These are phyloP conservation scores for Fraxinus excelsior DNA, from an alignment of 257 asterid species.

Conservation along the genomic window DNA sequence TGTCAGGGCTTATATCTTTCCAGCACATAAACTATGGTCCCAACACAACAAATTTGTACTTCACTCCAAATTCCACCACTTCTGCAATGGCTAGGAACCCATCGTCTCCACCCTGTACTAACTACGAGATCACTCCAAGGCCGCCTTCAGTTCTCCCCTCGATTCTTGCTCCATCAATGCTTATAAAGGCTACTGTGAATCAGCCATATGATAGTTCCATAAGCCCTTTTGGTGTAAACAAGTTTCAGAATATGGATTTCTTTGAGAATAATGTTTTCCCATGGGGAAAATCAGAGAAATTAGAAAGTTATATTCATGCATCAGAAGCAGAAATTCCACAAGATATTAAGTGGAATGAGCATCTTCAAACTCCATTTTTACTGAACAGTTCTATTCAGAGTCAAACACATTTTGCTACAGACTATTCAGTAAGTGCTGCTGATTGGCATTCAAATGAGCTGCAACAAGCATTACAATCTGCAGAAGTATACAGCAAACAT, in stretches of 20 bases:
- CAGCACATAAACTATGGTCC: constrained; percentile 43
- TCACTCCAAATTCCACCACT: constrained; percentile 32
- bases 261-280: constrained; percentile 38
- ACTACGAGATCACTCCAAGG: constrained; percentile 1
- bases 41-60: constrained; percentile 37
- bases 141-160: neutral
- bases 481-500: constrained; percentile 57
- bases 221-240: constrained; percentile 19
- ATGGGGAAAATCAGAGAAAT: constrained; percentile 49
- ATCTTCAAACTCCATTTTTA: constrained; percentile 63
- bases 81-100: constrained; percentile 11
- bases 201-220: constrained; percentile 12
- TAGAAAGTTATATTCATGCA: constrained; percentile 23
- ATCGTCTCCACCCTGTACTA: constrained; percentile 7
- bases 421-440: constrained; percentile 28
- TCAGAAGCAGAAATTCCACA: constrained; percentile 32
- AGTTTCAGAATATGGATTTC: constrained; percentile 42
- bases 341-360: constrained; percentile 72
- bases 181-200: constrained; percentile 16
- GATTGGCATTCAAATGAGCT: constrained; percentile 51
- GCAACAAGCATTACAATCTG: constrained; percentile 40
- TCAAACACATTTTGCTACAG: constrained; percentile 34
- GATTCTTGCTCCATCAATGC: neutral
- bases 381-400: constrained; percentile 36
- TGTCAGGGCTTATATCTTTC: constrained; percentile 48